Base-by-base conservation (phyloP, 495 filamentous ascomycete species). In the Penicillium daleae region DNA sequence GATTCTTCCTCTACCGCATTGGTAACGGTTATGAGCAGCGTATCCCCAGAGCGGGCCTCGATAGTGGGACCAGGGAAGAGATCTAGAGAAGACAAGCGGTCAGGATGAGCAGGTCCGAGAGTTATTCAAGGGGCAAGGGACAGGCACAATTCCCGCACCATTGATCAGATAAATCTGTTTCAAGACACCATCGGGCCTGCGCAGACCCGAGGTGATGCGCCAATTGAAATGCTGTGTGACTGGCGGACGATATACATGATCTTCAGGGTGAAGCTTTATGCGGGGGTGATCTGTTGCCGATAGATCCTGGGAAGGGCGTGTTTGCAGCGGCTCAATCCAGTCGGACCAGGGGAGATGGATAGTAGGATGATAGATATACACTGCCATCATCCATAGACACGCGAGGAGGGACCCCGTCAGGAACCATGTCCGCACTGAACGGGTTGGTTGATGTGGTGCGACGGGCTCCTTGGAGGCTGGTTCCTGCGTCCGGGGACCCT, bases 1-100 rank as follows among this genome's bases (percentile, higher is more conserved):
- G 81, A 75, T 62, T 92, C 83, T 56, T 92, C 86, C 35, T 83
- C 83, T 8, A 94, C 77, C 27, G 80, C 76, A 75, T 94, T 96
- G 50, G 84, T 76, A 50, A 91, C 83, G 46, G 87, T 86, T 58
- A 94, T 83, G 35, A 93, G 73, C 35, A 96, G 64, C 8, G 79
- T 83, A 74, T 94, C 92, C 49, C 90, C 90, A 0, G 76, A 74
- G 39, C 76, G 74, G 33, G 71, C 73, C 58, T 80, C 77, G 12
- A 80, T 57, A 10, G 71, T 75, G 15, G 77, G 77, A 22, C 77
- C 74, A 3, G 77, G 77, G 52, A 80, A 78, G 0, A 74, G 39
- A 50, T 63, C 77, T 79, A 57, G 26, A 26, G 19, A 8, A 13
- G 31, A 17, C 31, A 5, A 21, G 29, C 21, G 29, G 15, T 22